These are phyloP conservation scores for Anacardium occidentale DNA, from an alignment of 345 rosid genomes.

Conservation along the genomic window DNA sequence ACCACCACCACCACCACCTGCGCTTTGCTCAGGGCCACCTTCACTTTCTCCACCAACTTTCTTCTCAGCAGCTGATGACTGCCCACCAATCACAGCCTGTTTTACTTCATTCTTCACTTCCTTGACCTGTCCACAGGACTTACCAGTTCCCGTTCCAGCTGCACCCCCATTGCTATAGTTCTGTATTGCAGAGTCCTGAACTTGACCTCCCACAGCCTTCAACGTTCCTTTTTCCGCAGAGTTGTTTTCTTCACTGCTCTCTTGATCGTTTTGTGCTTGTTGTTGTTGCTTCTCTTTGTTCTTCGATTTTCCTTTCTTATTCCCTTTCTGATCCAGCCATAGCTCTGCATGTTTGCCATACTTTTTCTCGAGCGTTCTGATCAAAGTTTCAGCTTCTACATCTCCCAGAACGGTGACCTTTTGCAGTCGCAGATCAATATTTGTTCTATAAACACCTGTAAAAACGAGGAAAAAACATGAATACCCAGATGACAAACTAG, in stretches of 20 bases:
- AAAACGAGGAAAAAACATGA: neutral
- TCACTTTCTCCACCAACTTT: constrained; percentile 27
- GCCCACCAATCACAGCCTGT: constrained; percentile 25
- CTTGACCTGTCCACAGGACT: constrained; percentile 19
- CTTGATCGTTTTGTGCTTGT: constrained; percentile 38
- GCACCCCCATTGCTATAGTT: constrained; percentile 17
- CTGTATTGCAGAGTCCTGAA: constrained; percentile 16
- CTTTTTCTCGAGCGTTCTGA: constrained; percentile 55
- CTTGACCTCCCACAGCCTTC: constrained; percentile 16
- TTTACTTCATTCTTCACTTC: constrained; percentile 32
- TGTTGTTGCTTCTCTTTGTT: constrained; percentile 35
- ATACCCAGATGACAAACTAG: neutral
- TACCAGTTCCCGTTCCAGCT: constrained; percentile 1
- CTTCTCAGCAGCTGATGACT: constrained; percentile 35
- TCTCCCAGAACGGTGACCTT: constrained; percentile 64
- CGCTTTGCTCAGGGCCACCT: constrained; percentile 18
- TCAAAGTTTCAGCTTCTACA: constrained; percentile 45
- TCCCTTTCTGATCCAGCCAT: constrained; percentile 45
- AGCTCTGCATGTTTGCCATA: constrained; percentile 66
- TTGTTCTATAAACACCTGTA: constrained; percentile 67
- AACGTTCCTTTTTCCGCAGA: constrained; percentile 21
- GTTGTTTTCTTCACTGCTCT: constrained; percentile 33
- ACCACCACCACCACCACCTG: constrained; percentile 21
- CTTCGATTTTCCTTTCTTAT: constrained; percentile 44
- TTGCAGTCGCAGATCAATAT: constrained; percentile 60